phyloP scores from a whole-genome alignment of 805 yeast genomes.

The Yarrowia sp. region DNA sequence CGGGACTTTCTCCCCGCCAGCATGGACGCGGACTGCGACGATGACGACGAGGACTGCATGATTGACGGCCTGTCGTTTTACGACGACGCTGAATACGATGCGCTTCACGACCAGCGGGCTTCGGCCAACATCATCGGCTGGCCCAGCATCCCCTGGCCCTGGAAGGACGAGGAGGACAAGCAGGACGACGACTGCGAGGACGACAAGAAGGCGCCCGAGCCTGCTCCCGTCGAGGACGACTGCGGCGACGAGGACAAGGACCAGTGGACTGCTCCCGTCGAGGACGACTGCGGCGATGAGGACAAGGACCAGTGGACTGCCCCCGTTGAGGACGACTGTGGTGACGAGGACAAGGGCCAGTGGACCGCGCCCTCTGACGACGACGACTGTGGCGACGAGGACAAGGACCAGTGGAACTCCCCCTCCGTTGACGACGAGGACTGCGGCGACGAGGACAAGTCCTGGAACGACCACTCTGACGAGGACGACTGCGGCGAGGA shows the following conservation, averaged over 20 bases:
- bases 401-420: not conserved
- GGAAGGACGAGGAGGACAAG: conserved; percentile 14
- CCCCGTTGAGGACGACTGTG: not conserved
- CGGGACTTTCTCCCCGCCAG: conserved; percentile 14
- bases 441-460: not conserved
- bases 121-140: conserved; percentile 13
- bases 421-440: not conserved
- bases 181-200: conserved; percentile 1
- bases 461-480: not conserved
- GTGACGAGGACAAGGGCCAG: not conserved
- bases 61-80: not conserved
- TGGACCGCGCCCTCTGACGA: not conserved
- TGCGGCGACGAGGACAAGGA: conserved; percentile 8
- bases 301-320: not conserved
- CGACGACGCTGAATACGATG: not conserved
- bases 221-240: not conserved
- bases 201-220: not conserved
- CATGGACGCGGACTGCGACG: not conserved
- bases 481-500: conserved; percentile 13
- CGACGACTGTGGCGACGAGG: conserved; percentile 14
- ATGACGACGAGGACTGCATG: conserved; percentile 10
- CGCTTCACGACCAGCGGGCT: not conserved
- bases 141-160: conserved; percentile 25
- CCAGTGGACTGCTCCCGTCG: not conserved
- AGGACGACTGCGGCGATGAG: not conserved